Percentiles rank a stretch among this genome's conserved stretches.
phyloP scores from a whole-genome alignment of 345 rosid genomes.

The Brassica incana region DNA sequence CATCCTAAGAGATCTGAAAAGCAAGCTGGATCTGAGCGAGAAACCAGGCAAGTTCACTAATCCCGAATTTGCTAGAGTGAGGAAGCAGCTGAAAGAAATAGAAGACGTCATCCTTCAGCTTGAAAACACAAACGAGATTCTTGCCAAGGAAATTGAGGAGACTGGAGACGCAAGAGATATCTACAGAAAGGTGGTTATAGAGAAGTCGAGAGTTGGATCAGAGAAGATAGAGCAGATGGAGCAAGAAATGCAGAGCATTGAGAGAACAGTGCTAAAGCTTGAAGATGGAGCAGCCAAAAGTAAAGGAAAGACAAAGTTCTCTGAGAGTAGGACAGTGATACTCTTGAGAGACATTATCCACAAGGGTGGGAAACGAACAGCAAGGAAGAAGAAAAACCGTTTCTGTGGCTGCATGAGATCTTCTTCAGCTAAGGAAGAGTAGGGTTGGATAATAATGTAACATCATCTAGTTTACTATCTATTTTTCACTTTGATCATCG shows the following conservation, averaged over 20 bases:
- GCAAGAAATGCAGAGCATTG: conserved; percentile 74
- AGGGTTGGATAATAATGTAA: conserved; percentile 30
- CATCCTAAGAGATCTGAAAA: conserved; percentile 63
- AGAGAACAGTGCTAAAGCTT: conserved; percentile 61
- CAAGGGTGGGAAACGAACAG: conserved; percentile 52
- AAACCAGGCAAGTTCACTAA: conserved; percentile 53
- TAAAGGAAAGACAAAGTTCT: conserved; percentile 50
- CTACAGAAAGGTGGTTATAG: conserved; percentile 48
- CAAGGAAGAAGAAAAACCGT: conserved; percentile 56
- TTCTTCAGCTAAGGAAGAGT: conserved; percentile 49
- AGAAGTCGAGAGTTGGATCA: conserved; percentile 61
- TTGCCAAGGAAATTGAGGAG: conserved; percentile 52
- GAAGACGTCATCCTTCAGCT: conserved; percentile 66
- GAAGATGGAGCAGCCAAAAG: conserved; percentile 63
- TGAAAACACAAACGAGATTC: conserved; percentile 53
- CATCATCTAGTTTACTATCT: conserved; percentile 28
- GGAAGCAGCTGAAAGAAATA: conserved; percentile 61
- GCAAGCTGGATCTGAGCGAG: conserved; percentile 60
- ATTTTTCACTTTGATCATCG: conserved; percentile 20
- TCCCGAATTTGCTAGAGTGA: conserved; percentile 58
- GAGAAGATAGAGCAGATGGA: conserved; percentile 76
- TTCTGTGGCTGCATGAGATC: conserved; percentile 76
- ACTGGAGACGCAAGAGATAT: conserved; percentile 47
- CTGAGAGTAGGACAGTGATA: conserved; percentile 52
- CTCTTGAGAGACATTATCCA: conserved; percentile 67